Evolutionary conservation across 768 basidiomycete genomes (phyloP).

Genomic region (Lentinula guzmanii): DNA sequence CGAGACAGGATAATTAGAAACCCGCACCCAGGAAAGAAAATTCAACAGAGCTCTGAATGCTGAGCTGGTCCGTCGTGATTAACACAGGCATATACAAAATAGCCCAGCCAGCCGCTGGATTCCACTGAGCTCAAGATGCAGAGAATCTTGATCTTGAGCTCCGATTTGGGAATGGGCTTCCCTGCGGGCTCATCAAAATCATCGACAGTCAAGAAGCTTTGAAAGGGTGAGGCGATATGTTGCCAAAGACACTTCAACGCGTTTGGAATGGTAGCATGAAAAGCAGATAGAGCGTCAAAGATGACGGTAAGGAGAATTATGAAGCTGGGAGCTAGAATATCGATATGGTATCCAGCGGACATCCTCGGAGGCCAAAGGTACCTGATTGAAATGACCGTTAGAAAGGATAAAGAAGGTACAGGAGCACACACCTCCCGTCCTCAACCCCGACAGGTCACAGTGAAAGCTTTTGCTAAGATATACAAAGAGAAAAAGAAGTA

Average conservation of each 20-base stretch:
- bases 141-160: constrained; percentile 27
- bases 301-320: constrained; percentile 24
- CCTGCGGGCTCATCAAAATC: constrained; percentile 41
- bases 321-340: constrained; percentile 4
- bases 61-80: constrained; percentile 14
- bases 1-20: constrained; percentile 4
- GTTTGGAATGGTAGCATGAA: constrained; percentile 20
- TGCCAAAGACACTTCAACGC: constrained; percentile 14
- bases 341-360: background rate
- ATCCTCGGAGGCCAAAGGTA: background rate
- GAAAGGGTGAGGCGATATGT: constrained; percentile 34
- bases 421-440: background rate
- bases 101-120: constrained; percentile 36
- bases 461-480: background rate
- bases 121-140: constrained; percentile 31
- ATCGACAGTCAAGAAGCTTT: constrained; percentile 44
- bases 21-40: constrained; percentile 45
- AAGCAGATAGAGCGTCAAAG: constrained; percentile 18
- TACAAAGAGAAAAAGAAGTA: background rate
- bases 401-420: background rate
- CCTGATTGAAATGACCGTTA: background rate
- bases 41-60: constrained; percentile 23
- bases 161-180: constrained; percentile 16
- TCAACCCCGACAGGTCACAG: background rate
- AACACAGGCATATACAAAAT: constrained; percentile 28